These are phyloP conservation scores for Kluyveromyces sp. DNA, from an alignment of 1,139 yeast genomes.

Conservation along the genomic window DNA sequence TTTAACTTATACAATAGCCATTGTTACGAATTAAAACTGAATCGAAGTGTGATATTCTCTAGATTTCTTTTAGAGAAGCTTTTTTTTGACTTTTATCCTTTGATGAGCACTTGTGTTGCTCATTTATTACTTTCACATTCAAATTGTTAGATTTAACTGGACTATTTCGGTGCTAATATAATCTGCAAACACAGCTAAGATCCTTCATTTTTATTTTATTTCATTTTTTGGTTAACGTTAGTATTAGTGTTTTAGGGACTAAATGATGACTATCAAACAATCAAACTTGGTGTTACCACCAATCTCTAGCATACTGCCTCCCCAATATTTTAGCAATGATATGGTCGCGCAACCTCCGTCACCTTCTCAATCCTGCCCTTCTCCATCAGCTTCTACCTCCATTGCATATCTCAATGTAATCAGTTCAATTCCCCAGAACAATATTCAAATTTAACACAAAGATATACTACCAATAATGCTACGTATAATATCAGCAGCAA, in stretches of 20 bases:
- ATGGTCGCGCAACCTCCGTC: neutral
- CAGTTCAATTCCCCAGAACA: neutral
- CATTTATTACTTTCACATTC: no score
- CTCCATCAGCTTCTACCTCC: neutral
- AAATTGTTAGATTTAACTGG: no score
- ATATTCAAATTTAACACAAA: neutral
- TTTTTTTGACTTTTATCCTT: no score
- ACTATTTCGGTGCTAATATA: no score
- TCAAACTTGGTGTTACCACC: conserved; percentile 1
- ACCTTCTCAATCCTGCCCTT: neutral
- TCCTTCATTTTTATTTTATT: neutral
- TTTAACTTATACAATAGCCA: no score
- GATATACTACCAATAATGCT: neutral
- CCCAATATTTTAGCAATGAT: neutral
- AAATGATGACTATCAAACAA: neutral
- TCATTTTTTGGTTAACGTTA: neutral
- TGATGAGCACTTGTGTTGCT: no score
- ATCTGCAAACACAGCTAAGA: no score
- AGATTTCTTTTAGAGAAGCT: no score
- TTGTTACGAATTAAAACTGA: no score
- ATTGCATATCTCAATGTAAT: neutral
- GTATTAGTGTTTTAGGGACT: neutral
- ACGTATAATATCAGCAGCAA: neutral
- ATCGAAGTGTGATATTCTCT: no score
- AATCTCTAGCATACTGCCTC: conserved; percentile 1